Evolutionary conservation across 2,329 filamentous ascomycete genomes (phyloP), one percentile per base, ranked within the genome.

Genomic region (Knufia petricola): DNA sequence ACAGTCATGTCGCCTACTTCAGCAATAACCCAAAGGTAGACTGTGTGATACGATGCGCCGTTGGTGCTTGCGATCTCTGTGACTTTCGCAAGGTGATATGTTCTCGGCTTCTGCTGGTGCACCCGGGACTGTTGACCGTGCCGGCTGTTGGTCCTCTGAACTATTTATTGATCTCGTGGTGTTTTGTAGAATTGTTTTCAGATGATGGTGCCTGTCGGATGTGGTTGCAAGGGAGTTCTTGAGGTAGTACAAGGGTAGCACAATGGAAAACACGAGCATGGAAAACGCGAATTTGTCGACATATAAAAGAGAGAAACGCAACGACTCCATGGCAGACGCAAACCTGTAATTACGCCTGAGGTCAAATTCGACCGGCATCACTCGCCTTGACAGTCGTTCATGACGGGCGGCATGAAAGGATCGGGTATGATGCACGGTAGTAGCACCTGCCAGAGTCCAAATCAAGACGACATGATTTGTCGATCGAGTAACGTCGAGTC

Each of bases 1-100:
- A 58, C 36, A 49, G 56, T 58, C 15, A 24, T 58, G 46, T 23
- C 28, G 32, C 15, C 13, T 32, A n/a, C n/a, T n/a, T n/a, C n/a
- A n/a, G n/a, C n/a, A n/a, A n/a, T n/a, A n/a, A n/a, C n/a, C n/a
- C n/a, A n/a, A n/a, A n/a, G n/a, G n/a, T n/a, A n/a, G n/a, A n/a
- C n/a, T n/a, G n/a, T n/a, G n/a, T n/a, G n/a, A n/a, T n/a, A n/a
- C n/a, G n/a, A n/a, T n/a, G n/a, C n/a, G n/a, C n/a, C n/a, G n/a
- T n/a, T n/a, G n/a, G n/a, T n/a, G n/a, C n/a, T n/a, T n/a, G n/a
- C n/a, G n/a, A n/a, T n/a, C n/a, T n/a, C n/a, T n/a, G n/a, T n/a
- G n/a, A n/a, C n/a, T n/a, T n/a, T n/a, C n/a, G n/a, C n/a, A n/a
- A n/a, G n/a, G n/a, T n/a, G n/a, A n/a, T n/a, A n/a, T n/a, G n/a